phyloP scores from a whole-genome alignment of 225 moss, liverwort and hornwort species.

The Ulota crispa region DNA sequence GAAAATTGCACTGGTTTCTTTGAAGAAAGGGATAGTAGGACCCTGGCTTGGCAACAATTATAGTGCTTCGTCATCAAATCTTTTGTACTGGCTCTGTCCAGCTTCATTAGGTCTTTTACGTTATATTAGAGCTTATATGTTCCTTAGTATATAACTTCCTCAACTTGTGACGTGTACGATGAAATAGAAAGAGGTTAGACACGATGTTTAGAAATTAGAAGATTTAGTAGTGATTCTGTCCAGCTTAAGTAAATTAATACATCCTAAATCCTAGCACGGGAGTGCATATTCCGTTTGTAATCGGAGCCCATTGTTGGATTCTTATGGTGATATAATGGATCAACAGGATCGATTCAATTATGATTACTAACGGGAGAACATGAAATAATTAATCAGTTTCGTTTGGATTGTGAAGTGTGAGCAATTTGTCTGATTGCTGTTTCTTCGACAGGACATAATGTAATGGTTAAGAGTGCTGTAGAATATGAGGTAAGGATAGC shows the following conservation, averaged over 20 bases:
- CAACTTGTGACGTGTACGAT: neutral
- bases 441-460: neutral
- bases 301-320: neutral
- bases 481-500: neutral
- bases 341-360: neutral
- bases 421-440: neutral
- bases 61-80: neutral
- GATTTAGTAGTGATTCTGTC: slow-evolving; percentile 1
- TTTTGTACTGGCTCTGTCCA: slow-evolving; percentile 3
- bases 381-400: neutral
- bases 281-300: neutral
- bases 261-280: neutral
- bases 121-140: neutral
- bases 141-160: neutral
- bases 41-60: neutral
- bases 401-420: neutral
- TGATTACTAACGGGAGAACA: neutral
- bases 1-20: neutral
- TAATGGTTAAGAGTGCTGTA: neutral
- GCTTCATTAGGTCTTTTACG: neutral
- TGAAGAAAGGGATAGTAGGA: neutral
- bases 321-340: neutral
- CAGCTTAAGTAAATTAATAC: neutral
- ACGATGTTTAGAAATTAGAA: neutral
- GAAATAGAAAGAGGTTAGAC: neutral